These are phyloP conservation scores for Trichoderma hamatum DNA, from an alignment of 2,329 filamentous ascomycete genomes.

Conservation along the genomic window DNA sequence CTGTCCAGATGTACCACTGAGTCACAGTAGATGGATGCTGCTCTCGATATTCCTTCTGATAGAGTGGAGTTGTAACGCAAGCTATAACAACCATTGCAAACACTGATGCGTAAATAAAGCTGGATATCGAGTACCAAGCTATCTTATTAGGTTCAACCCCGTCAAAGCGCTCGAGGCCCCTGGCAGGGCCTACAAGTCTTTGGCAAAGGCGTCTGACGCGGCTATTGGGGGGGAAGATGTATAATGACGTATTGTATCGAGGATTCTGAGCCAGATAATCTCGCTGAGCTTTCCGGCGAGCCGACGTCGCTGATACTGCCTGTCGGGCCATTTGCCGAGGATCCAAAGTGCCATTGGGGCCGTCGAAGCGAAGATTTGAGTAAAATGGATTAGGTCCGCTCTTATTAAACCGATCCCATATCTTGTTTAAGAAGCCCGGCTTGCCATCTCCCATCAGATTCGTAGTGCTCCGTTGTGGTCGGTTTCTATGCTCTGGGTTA, in stretches of 20 bases:
- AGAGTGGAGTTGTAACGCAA: conserved; percentile 91
- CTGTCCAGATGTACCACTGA: conserved; percentile 96
- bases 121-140: conserved; percentile 91
- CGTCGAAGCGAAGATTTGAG: conserved; percentile 69
- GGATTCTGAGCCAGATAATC: conserved; percentile 88
- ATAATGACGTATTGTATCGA: conserved; percentile 89
- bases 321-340: conserved; percentile 87
- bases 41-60: conserved; percentile 84
- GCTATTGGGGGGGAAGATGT: conserved; percentile 79
- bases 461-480: conserved; percentile 40
- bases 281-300: conserved; percentile 82
- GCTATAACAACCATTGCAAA: conserved; percentile 97
- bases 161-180: conserved; percentile 83
- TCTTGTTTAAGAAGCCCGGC: conserved; percentile 60
- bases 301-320: conserved; percentile 80
- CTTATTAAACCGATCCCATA: conserved; percentile 66
- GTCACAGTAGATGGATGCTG: conserved; percentile 59
- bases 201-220: conserved; percentile 83
- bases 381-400: conserved; percentile 95
- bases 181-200: conserved; percentile 84
- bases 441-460: conserved; percentile 50
- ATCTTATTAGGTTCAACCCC: conserved; percentile 86
- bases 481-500: conserved; percentile 37
- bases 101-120: conserved; percentile 90
- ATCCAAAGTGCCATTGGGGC: conserved; percentile 76